Evolutionary conservation across 1,284 basidiomycete genomes (phyloP).

Genomic region (Cryptococcus deneoformans): DNA sequence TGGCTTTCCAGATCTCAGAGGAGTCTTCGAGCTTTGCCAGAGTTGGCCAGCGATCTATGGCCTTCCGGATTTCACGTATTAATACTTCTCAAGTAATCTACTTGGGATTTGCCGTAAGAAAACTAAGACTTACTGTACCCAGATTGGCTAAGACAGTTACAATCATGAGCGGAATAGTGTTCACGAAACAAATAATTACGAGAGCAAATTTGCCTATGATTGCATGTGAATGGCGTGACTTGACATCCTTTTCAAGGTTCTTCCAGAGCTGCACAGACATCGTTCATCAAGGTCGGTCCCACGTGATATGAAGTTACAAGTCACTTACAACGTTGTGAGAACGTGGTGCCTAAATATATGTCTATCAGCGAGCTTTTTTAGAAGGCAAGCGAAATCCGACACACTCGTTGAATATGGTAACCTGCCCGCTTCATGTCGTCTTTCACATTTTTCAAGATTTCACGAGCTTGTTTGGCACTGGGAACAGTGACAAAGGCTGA

Average conservation of each 20-base stretch:
- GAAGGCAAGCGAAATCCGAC: not conserved
- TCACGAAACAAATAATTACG: conserved; percentile 26
- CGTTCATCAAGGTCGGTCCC: not conserved
- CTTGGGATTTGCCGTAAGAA: not conserved
- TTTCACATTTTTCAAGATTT: conserved; percentile 13
- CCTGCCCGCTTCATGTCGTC: conserved; percentile 11
- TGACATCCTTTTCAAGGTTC: conserved; percentile 28
- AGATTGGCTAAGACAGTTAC: conserved; percentile 34
- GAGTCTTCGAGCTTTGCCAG: conserved; percentile 15
- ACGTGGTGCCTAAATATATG: conserved; percentile 13
- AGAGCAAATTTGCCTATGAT: conserved; percentile 22
- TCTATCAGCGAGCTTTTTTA: not conserved
- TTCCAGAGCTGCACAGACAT: conserved; percentile 19
- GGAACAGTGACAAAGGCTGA: conserved; percentile 30
- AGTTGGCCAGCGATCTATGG: conserved; percentile 11
- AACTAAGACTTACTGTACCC: conserved; percentile 16
- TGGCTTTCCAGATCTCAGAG: conserved; percentile 18
- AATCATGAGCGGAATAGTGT: conserved; percentile 31
- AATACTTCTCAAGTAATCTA: not conserved
- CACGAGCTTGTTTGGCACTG: conserved; percentile 20
- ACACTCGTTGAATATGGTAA: conserved; percentile 11
- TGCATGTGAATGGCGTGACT: conserved; percentile 13
- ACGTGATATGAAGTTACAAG: not conserved
- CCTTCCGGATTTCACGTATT: conserved; percentile 7
- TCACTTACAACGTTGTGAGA: conserved; percentile 21